Conservation (phyloP, 192 early-diverging fungal genomes). For the Coemansia sp. region DNA sequence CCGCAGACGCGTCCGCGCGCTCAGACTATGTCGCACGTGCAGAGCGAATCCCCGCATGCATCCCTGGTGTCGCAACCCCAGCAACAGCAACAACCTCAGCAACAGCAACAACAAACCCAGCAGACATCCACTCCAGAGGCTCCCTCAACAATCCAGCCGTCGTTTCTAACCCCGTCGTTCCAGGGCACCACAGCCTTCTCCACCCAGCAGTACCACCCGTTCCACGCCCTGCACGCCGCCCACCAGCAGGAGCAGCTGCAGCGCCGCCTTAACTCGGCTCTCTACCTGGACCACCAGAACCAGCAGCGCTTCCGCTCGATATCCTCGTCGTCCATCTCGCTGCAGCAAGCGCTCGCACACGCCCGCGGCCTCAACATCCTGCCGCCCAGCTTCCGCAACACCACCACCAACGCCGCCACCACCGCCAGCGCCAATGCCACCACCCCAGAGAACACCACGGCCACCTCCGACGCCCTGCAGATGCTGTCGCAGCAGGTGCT, state of each 20-base stretch:
- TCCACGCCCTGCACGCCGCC: conserved; percentile 8
- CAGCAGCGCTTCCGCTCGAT: conserved; percentile 13
- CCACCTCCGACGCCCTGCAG: conserved; percentile 1
- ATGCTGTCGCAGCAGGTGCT: conserved; percentile 10
- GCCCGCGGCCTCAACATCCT: not conserved
- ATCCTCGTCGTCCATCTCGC: conserved; percentile 12
- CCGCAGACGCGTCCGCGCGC: not conserved
- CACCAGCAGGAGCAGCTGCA: conserved; percentile 13
- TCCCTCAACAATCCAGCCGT: no score
- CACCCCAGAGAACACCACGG: not conserved
- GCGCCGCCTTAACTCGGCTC: conserved; percentile 2
- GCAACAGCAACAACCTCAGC: not conserved
- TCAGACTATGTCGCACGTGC: conserved; percentile 1
- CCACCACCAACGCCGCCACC: not conserved
- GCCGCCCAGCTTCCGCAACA: not conserved
- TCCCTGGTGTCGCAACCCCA: not conserved
- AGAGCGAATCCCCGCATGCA: not conserved
- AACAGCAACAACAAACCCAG: not conserved
- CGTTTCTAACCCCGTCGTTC: conserved; percentile 2
- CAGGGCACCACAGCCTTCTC: not conserved
- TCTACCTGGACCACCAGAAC: conserved; percentile 11
- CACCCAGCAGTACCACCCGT: not conserved
- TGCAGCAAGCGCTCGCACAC: conserved; percentile 6
- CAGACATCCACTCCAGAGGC: no score
- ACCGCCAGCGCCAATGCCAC: conserved; percentile 3